Conservation (phyloP, 2,329 filamentous ascomycete genomes). For the Arthrobotrys conoides region DNA sequence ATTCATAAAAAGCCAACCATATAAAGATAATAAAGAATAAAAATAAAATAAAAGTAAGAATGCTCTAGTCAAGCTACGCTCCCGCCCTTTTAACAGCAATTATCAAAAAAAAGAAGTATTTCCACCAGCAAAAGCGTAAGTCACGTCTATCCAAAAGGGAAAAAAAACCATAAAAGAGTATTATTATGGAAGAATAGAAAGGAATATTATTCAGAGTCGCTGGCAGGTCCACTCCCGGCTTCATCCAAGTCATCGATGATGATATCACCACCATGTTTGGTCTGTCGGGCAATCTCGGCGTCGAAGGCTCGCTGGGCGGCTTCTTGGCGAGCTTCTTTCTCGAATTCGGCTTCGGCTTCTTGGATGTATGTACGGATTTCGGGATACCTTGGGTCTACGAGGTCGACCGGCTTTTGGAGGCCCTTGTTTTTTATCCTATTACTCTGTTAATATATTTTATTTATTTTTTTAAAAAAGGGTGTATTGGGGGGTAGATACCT, state of each 20-base stretch:
- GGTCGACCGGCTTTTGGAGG: slow-evolving; percentile 78
- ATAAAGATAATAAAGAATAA: slow-evolving; percentile 20
- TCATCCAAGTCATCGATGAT: slow-evolving; percentile 69
- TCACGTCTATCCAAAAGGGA: neutral
- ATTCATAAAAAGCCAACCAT: neutral
- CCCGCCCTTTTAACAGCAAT: neutral
- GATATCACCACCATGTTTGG: slow-evolving; percentile 70
- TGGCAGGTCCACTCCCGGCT: slow-evolving; percentile 67
- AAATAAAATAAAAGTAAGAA: slow-evolving; percentile 7
- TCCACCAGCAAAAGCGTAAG: neutral
- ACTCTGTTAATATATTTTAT: neutral
- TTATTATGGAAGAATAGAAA: slow-evolving; percentile 6
- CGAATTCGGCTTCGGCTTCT: slow-evolving; percentile 73
- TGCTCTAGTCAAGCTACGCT: neutral
- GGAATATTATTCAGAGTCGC: slow-evolving; percentile 41
- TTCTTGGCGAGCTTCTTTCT: neutral
- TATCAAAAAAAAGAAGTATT: slow-evolving; percentile 1
- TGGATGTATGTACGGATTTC: slow-evolving; percentile 76
- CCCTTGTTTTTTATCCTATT: slow-evolving; percentile 77
- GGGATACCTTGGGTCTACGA: slow-evolving; percentile 79
- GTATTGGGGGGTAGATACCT: slow-evolving; percentile 66
- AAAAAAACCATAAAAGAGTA: neutral
- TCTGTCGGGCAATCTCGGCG: slow-evolving; percentile 28
- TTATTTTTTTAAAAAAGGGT: neutral
- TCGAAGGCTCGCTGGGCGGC: slow-evolving; percentile 67